Conservation (phyloP, 1,284 basidiomycete genomes). For the Ganoderma lingzhi region DNA sequence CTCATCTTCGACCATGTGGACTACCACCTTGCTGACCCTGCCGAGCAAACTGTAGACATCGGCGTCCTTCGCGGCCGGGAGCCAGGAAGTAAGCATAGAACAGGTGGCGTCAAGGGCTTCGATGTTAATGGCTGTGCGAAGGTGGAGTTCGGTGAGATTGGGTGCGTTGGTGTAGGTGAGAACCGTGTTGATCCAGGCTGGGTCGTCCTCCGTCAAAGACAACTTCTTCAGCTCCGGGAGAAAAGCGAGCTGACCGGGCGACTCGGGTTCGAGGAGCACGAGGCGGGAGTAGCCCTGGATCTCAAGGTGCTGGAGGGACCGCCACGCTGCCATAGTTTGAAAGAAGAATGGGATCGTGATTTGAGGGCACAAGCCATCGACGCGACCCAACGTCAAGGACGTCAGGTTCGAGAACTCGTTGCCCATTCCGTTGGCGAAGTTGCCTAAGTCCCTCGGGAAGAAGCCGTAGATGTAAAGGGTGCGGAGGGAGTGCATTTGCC, state of each 20-base stretch:
- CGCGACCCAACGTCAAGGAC: conserved; percentile 1
- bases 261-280: not conserved
- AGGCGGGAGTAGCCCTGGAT: not conserved
- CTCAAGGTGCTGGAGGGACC: not conserved
- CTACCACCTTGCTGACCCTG: not conserved
- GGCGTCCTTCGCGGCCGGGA: not conserved
- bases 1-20: not conserved
- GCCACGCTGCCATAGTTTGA: not conserved
- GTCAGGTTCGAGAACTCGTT: conserved; percentile 4
- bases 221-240: not conserved
- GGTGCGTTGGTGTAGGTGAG: not conserved
- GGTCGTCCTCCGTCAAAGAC: not conserved
- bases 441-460: not conserved
- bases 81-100: not conserved
- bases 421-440: not conserved
- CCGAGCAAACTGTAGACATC: not conserved
- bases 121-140: not conserved
- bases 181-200: not conserved
- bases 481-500: not conserved
- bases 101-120: not conserved
- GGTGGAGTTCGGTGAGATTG: not conserved
- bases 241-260: not conserved
- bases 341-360: not conserved
- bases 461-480: not conserved
- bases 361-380: not conserved